These are phyloP conservation scores for Lipomyces japonicus DNA, from an alignment of 805 yeast species.

Conservation along the genomic window DNA sequence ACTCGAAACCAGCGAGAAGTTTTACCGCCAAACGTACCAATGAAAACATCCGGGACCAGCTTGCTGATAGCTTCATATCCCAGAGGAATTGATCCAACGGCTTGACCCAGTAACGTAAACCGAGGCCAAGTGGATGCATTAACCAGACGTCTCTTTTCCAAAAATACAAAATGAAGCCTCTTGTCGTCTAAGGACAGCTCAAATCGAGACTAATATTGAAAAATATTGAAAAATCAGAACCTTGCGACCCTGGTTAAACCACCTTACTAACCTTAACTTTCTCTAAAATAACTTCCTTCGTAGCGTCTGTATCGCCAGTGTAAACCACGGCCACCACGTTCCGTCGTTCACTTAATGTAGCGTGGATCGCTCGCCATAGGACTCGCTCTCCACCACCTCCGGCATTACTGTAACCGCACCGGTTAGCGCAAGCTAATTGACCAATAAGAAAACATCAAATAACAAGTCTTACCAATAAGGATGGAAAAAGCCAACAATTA, in stretches of 20 bases:
- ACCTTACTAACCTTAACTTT: slow-evolving; percentile 41
- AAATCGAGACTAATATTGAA: slow-evolving; percentile 46
- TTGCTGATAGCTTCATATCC: slow-evolving; percentile 65
- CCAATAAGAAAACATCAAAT: background rate
- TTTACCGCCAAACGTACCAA: slow-evolving; percentile 41
- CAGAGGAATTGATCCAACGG: slow-evolving; percentile 68
- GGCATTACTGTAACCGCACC: slow-evolving; percentile 60
- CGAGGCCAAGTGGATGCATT: slow-evolving; percentile 71
- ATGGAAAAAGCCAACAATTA: slow-evolving; percentile 83
- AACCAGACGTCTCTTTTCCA: slow-evolving; percentile 55
- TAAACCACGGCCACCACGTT: slow-evolving; percentile 64
- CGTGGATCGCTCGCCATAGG: slow-evolving; percentile 85
- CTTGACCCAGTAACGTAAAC: slow-evolving; percentile 83
- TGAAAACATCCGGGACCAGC: slow-evolving; percentile 79
- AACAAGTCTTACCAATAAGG: slow-evolving; percentile 50
- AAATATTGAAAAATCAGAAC: background rate
- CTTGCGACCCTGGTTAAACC: no score
- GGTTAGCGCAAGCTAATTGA: no score
- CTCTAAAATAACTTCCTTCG: slow-evolving; percentile 26
- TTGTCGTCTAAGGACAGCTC: slow-evolving; percentile 44
- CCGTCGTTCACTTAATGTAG: slow-evolving; percentile 52
- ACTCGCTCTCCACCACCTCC: slow-evolving; percentile 99
- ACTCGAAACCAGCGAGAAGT: background rate
- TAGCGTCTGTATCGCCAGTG: slow-evolving; percentile 55
- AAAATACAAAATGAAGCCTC: slow-evolving; percentile 60